A percentile compares a stretch with the other conserved stretches of the same genome.
Evolutionary conservation across 1,284 basidiomycete genomes (phyloP).

Genomic region (Ustilago shanxiensis): DNA sequence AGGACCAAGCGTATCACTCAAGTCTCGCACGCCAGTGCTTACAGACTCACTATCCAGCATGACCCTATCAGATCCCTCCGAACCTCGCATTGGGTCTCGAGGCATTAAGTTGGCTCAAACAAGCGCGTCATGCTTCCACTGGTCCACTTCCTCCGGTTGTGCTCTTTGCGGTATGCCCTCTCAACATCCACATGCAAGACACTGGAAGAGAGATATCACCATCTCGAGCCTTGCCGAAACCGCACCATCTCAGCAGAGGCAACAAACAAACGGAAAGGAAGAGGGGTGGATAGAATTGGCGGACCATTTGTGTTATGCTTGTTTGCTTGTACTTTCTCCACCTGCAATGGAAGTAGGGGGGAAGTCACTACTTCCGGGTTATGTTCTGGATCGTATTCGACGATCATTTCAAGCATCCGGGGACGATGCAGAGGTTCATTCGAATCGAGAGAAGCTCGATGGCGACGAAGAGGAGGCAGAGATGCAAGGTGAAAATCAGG

Average conservation of each 20-base stretch:
- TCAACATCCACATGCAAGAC: slow-evolving; percentile 42
- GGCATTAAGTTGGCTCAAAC: slow-evolving; percentile 50
- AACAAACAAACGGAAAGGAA: neutral
- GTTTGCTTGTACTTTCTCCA: slow-evolving; percentile 25
- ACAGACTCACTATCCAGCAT: slow-evolving; percentile 12
- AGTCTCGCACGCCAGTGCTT: neutral
- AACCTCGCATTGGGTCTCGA: slow-evolving; percentile 53
- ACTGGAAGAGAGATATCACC: slow-evolving; percentile 62
- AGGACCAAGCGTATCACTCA: slow-evolving; percentile 36
- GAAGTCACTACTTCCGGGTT: slow-evolving; percentile 22
- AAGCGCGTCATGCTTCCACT: slow-evolving; percentile 39
- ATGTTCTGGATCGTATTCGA: slow-evolving; percentile 19
- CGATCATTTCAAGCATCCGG: neutral
- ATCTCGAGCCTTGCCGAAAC: slow-evolving; percentile 43
- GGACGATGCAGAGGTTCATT: neutral
- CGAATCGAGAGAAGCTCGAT: neutral
- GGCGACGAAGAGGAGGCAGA: neutral
- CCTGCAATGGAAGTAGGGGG: neutral
- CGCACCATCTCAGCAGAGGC: slow-evolving; percentile 5
- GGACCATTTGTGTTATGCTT: slow-evolving; percentile 40
- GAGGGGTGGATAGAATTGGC: slow-evolving; percentile 23
- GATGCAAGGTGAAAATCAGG: neutral
- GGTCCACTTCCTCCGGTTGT: slow-evolving; percentile 38
- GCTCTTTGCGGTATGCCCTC: slow-evolving; percentile 62
- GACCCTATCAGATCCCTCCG: neutral